These are phyloP conservation scores for Aeschynomene evenia DNA, from an alignment of 306 rosid genomes.

Conservation along the genomic window DNA sequence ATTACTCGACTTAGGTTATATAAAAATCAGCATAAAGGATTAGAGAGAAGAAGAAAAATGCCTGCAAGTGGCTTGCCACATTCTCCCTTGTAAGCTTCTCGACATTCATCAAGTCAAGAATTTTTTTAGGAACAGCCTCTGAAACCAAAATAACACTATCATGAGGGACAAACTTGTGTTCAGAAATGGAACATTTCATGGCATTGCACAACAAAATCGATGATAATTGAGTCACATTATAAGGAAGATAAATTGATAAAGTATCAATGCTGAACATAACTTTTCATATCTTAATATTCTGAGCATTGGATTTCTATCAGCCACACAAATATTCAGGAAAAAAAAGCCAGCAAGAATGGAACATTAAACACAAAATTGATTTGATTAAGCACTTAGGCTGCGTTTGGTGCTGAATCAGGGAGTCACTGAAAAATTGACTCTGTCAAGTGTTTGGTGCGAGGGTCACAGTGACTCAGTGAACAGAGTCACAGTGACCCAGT, in stretches of 20 bases:
- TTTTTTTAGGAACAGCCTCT: conserved; percentile 93
- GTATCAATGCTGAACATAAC: neutral
- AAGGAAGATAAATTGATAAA: neutral
- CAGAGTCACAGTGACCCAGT: too few species aligned
- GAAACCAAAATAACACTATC: conserved; percentile 30
- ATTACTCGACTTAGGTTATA: neutral
- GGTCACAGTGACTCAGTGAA: too few species aligned
- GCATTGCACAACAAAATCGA: neutral
- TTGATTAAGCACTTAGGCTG: neutral
- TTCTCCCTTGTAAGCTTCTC: conserved; percentile 95
- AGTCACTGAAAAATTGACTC: too few species aligned
- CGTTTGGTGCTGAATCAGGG: too few species aligned
- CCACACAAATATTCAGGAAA: neutral
- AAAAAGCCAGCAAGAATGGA: neutral
- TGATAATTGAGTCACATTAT: neutral
- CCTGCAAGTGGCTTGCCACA: conserved; percentile 99
- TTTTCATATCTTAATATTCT: conserved; percentile 3
- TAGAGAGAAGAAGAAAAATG: conserved; percentile 33
- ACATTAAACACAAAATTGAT: neutral
- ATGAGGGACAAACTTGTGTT: conserved; percentile 7
- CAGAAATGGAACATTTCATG: neutral
- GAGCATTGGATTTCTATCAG: neutral
- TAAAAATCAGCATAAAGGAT: neutral
- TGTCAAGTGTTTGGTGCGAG: too few species aligned
- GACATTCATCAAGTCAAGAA: conserved; percentile 89